Base-by-base conservation (phyloP, 306 rosid genomes). In the Vigna nakashimae region DNA sequence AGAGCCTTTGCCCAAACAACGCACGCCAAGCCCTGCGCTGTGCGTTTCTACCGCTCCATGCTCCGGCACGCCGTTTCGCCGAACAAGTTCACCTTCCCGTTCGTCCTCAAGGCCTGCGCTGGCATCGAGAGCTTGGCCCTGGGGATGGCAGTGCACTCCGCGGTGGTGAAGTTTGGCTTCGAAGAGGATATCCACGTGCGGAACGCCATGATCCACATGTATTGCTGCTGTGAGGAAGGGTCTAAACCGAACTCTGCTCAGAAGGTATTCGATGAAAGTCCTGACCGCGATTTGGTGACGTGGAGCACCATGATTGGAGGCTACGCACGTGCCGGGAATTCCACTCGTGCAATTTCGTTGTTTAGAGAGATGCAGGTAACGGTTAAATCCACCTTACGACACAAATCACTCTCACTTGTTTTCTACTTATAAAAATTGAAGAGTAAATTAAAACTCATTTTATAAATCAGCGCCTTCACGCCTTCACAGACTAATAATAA, bases 221-320 rank as follows among this genome's bases (percentile, higher is more conserved):
- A 94, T 16, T 84, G 90, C 32, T 85, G 93, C 9, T 76, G 90
- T 71, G 43, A 63, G 3, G 87, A 80, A 17, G 97, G 91, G 76
- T 58, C 81, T 11, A 15, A 20, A 30, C 63, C 65, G 1, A 36
- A 68, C 30, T 45, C 36, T 84, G 98, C 96, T 0, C 65, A 87
- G 49, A 91, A 87, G 82, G 76, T 94, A 90, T 94, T 92, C 24
- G 98, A 90, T 74, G 91, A 84, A 80, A 86, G 85, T 86, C 78
- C 89, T 2, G 84, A 71, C 79, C 16, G 15, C 67, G 94, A 94
- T 69, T 87, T 91, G 14, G 93, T 94, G 8, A 84, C 97, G 1
- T 94, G 98, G 97, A 94, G 96, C 77, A 94, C 97, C 9, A 90
- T 94, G 93, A 89, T 94, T 60, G 97, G 93, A 0, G 98, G 98